Conservation (phyloP, 305 asterid species). For the Ajuga reptans region DNA sequence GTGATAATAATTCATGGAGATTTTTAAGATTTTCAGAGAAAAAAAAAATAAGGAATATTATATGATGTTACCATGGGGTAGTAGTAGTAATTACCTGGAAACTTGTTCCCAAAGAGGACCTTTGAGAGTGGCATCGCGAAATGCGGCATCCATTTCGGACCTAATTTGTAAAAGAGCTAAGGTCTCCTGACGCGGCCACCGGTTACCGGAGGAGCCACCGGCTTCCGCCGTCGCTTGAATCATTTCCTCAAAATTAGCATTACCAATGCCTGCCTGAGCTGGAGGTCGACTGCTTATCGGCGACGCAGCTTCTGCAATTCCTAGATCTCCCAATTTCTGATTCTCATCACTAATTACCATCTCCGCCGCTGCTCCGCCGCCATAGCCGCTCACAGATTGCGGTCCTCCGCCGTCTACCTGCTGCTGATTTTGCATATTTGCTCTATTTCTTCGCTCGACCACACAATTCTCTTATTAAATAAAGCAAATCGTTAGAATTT, state of each 20-base stretch:
- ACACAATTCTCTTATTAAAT: not conserved
- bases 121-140: constrained; percentile 54
- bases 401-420: not conserved
- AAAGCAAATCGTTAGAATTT: not conserved
- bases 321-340: constrained; percentile 34
- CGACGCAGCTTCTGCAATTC: constrained; percentile 35
- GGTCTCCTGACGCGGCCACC: constrained; percentile 68
- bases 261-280: not conserved
- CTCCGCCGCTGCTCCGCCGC: constrained; percentile 5
- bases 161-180: constrained; percentile 49
- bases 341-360: constrained; percentile 19
- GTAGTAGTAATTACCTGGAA: constrained; percentile 33
- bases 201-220: constrained; percentile 25
- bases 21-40: no score
- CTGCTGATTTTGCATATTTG: constrained; percentile 22
- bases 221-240: constrained; percentile 24
- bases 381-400: not conserved
- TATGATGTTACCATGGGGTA: no score
- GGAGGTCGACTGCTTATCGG: constrained; percentile 42
- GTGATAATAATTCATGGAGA: not conserved
- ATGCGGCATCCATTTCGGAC: constrained; percentile 53
- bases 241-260: constrained; percentile 26
- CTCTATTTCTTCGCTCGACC: not conserved
- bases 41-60: no score
- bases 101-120: constrained; percentile 61